phyloP scores from a whole-genome alignment of 169 alveolate species.

The Plasmodium malariae region DNA sequence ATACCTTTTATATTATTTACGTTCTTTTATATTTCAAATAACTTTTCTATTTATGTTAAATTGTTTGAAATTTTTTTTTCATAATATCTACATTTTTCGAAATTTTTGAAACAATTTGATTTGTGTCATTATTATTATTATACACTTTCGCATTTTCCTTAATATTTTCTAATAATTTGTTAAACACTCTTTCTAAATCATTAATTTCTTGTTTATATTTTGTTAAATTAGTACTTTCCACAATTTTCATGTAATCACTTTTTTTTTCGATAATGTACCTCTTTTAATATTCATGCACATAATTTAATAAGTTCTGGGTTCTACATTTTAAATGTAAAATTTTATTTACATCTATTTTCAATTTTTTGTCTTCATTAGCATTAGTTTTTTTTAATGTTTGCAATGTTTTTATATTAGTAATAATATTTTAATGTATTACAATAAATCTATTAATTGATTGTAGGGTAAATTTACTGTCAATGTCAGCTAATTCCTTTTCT shows the following conservation, averaged over 20 bases:
- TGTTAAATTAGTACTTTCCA: too few species aligned
- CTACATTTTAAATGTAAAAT: neutral
- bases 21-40: neutral
- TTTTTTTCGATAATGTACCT: neutral
- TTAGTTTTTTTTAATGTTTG: neutral
- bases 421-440: neutral
- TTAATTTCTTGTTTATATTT: too few species aligned
- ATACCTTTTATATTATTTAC: neutral
- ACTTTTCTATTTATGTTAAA: neutral
- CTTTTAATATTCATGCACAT: neutral
- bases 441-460: neutral
- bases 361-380: neutral
- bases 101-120: neutral
- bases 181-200: neutral
- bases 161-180: neutral
- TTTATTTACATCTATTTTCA: neutral
- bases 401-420: neutral
- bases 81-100: neutral
- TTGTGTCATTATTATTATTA: neutral
- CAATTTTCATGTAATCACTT: too few species aligned
- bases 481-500: neutral
- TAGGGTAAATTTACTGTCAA: neutral
- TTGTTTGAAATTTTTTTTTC: neutral
- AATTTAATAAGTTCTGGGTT: neutral
- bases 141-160: neutral